Base-by-base conservation (phyloP, 2,329 filamentous ascomycete species). In the Monosporascus sp. region DNA sequence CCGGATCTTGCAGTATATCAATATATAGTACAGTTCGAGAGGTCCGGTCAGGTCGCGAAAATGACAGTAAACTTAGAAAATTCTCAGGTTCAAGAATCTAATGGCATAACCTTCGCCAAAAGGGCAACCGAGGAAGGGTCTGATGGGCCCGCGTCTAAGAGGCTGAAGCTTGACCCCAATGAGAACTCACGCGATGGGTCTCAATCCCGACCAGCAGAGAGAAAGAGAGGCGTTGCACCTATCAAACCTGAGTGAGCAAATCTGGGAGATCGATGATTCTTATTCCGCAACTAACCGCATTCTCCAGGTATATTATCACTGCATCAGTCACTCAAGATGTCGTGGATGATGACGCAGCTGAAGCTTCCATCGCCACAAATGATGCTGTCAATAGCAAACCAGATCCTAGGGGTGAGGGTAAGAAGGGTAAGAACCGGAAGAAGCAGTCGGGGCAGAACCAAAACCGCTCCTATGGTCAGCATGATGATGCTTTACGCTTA, bases 361-460 rank as follows among this genome's bases (percentile, higher is more conserved):
- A 87, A 68, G 78, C 72, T 24, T 78, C 79, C 22, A 65, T 70
- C 31, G 75, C 80, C 50, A 80, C 83, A 59, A 81, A 85, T 65
- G 80, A 80, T 52, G 80, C 83, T 52, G 84, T 85, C 66, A 74
- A 73, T 60, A 68, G 69, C 44, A 77, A 75, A 66, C 59, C 67
- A 59, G 60, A 71, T 52, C 44, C 60, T 66, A 43, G 65, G 68
- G 48, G 68, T 60, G 54, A 67, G 63, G 50, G 70, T 49, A 74
- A 72, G 63, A 83, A 80, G 65, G 78, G 81, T 26, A 75, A 73
- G 60, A 75, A 75, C 44, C 63, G 66, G 14, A 80, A 82, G 66
- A 86, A 86, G 66, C 62, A 83, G 59, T 78, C 78, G 45, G 89
- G 89, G 37, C 91, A 96, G 71, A 97, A 97, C 71, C 91, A 86